phyloP scores from a whole-genome alignment of 2,329 filamentous ascomycete species.

The Cladobotryum mycophilum region DNA sequence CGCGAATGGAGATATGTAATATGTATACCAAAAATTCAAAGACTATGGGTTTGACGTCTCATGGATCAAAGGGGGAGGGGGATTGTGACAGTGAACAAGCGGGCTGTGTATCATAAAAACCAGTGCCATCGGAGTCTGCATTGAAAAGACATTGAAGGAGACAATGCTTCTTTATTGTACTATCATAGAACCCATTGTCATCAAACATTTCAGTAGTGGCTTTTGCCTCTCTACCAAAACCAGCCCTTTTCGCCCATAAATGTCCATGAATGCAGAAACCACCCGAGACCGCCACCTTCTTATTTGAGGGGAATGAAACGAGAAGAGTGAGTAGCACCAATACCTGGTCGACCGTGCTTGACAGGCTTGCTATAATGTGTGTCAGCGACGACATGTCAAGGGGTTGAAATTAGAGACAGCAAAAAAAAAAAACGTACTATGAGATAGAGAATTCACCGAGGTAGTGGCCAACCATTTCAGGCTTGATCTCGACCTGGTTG shows the following conservation, averaged over 20 bases:
- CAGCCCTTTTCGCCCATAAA: constrained; percentile 51
- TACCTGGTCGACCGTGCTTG: constrained; percentile 99
- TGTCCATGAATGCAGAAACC: constrained; percentile 54
- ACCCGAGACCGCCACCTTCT: constrained; percentile 53
- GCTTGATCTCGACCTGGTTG: constrained; percentile 99
- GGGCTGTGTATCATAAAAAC: neutral
- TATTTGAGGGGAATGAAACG: constrained; percentile 99
- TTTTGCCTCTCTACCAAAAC: constrained; percentile 45
- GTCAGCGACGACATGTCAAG: constrained; percentile 40
- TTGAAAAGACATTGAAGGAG: constrained; percentile 15
- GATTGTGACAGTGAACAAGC: neutral
- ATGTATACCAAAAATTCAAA: too few relatives aligned
- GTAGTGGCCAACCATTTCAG: constrained; percentile 99
- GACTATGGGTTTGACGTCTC: too few relatives aligned
- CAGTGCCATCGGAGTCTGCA: neutral
- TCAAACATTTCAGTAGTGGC: constrained; percentile 40
- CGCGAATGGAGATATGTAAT: too few relatives aligned
- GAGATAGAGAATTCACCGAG: constrained; percentile 99
- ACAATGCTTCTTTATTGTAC: constrained; percentile 38
- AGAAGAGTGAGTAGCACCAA: constrained; percentile 99
- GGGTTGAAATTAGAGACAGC: neutral
- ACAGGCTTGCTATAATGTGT: constrained; percentile 74
- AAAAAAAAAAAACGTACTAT: constrained; percentile 68
- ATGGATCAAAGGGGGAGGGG: neutral
- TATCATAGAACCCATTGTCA: constrained; percentile 40